A percentile compares a stretch with the other conserved stretches of the same genome.
Evolutionary conservation across 345 rosid species (phyloP).

Genomic region (Eucalyptus albens): DNA sequence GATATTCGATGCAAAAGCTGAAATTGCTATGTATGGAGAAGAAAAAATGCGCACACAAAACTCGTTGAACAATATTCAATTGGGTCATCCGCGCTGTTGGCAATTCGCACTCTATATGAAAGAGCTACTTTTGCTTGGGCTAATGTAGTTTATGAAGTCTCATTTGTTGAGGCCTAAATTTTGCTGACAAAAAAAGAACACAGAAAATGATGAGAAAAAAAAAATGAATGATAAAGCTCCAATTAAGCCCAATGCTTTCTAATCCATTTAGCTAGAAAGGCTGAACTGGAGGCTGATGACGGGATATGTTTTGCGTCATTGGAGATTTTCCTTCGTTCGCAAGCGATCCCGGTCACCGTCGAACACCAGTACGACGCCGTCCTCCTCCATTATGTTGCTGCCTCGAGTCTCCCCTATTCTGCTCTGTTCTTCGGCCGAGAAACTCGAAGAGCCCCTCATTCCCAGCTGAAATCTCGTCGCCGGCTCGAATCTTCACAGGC

Average conservation of each 20-base stretch:
- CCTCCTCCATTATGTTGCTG: background rate
- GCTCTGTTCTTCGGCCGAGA: background rate
- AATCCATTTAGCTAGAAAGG: background rate
- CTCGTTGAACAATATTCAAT: background rate
- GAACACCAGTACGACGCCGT: background rate
- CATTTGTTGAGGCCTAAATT: background rate
- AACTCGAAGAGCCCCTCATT: background rate
- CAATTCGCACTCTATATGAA: background rate
- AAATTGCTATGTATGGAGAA: too few species aligned
- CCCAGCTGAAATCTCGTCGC: background rate
- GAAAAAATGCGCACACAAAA: too few species aligned
- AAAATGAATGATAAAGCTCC: background rate
- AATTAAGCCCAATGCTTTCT: background rate
- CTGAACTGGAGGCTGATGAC: background rate
- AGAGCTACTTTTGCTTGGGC: rapidly evolving
- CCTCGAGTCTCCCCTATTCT: background rate
- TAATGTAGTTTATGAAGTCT: background rate
- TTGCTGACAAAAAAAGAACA: background rate
- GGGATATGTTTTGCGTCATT: background rate
- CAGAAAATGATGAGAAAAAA: too few species aligned
- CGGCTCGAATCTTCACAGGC: background rate
- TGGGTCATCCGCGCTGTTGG: rapidly evolving
- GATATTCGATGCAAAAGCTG: too few species aligned
- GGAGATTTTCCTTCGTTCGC: background rate
- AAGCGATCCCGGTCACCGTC: background rate